Evolutionary conservation across 768 basidiomycete species (phyloP).

Genomic region (Lepiota subincarnata): DNA sequence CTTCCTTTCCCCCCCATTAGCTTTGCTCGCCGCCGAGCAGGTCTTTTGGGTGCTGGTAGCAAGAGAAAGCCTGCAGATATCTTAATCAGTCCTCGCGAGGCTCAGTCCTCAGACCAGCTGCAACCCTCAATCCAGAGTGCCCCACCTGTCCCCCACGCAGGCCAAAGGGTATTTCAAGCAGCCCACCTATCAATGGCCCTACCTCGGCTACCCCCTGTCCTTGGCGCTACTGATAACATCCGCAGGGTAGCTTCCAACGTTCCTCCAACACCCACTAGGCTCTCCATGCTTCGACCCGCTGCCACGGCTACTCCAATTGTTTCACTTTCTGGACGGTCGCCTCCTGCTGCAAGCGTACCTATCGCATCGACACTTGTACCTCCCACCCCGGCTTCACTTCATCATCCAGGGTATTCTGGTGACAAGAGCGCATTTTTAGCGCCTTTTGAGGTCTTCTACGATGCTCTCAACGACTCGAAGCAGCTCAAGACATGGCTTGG

Average conservation of each 20-base stretch:
- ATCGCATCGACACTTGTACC: conserved; percentile 65
- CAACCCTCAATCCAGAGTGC: conserved; percentile 74
- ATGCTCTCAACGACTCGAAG: conserved; percentile 75
- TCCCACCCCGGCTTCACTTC: conserved; percentile 63
- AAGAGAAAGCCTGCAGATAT: conserved; percentile 79
- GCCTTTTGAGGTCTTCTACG: conserved; percentile 82
- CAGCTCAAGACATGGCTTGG: conserved; percentile 74
- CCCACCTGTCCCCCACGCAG: conserved; percentile 58
- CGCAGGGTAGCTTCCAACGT: conserved; percentile 56
- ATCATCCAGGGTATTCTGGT: conserved; percentile 53
- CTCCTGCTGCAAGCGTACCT: conserved; percentile 60
- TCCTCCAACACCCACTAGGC: conserved; percentile 68
- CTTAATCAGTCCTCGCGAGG: conserved; percentile 66
- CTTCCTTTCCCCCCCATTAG: conserved; percentile 71
- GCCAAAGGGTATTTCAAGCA: conserved; percentile 36
- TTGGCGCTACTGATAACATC: conserved; percentile 38
- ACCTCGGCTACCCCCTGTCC: conserved; percentile 56
- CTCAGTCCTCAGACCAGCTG: conserved; percentile 48
- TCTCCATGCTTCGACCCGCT: conserved; percentile 41
- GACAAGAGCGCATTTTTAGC: conserved; percentile 77
- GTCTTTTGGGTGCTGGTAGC: conserved; percentile 44
- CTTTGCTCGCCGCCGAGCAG: conserved; percentile 71
- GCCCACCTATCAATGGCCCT: conserved; percentile 59
- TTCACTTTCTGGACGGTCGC: conserved; percentile 38
- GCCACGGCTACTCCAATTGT: conserved; percentile 21